A percentile compares a stretch with the other conserved stretches of the same genome.
These are phyloP conservation scores for Termitomyces sp. DNA, from an alignment of 768 basidiomycete species.

Conservation along the genomic window DNA sequence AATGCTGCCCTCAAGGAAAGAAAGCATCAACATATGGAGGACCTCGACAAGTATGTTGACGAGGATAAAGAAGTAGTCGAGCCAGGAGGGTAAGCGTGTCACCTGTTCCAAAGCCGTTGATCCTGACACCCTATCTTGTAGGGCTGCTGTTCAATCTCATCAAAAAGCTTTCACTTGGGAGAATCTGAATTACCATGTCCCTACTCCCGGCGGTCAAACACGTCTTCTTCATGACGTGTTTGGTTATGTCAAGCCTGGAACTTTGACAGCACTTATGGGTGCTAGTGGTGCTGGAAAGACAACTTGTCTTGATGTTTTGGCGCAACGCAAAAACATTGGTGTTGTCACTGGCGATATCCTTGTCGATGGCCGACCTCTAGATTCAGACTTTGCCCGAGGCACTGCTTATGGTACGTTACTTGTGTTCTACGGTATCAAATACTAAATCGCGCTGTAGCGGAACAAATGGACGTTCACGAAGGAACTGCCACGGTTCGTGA, in stretches of 20 bases:
- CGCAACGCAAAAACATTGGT: slow-evolving; percentile 69
- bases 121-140: neutral
- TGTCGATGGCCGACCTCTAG: slow-evolving; percentile 60
- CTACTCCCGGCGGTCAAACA: slow-evolving; percentile 52
- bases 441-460: slow-evolving; percentile 34
- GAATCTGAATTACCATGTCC: slow-evolving; percentile 69
- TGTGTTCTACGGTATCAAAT: slow-evolving; percentile 17
- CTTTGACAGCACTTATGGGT: slow-evolving; percentile 87
- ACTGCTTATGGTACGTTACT: slow-evolving; percentile 65
- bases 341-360: slow-evolving; percentile 58
- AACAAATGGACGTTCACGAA: slow-evolving; percentile 87
- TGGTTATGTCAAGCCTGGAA: slow-evolving; percentile 83
- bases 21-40: slow-evolving; percentile 37
- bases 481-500: slow-evolving; percentile 78
- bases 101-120: neutral
- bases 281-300: slow-evolving; percentile 79
- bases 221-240: slow-evolving; percentile 70
- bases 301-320: slow-evolving; percentile 70
- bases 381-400: slow-evolving; percentile 49
- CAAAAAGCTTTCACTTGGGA: slow-evolving; percentile 80
- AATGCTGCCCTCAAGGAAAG: slow-evolving; percentile 49
- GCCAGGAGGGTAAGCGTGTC: slow-evolving; percentile 7
- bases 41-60: slow-evolving; percentile 18
- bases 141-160: slow-evolving; percentile 16
- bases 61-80: slow-evolving; percentile 1